These are phyloP conservation scores for Gentiana macrophylla DNA, from an alignment of 257 asterid species.

Conservation along the genomic window DNA sequence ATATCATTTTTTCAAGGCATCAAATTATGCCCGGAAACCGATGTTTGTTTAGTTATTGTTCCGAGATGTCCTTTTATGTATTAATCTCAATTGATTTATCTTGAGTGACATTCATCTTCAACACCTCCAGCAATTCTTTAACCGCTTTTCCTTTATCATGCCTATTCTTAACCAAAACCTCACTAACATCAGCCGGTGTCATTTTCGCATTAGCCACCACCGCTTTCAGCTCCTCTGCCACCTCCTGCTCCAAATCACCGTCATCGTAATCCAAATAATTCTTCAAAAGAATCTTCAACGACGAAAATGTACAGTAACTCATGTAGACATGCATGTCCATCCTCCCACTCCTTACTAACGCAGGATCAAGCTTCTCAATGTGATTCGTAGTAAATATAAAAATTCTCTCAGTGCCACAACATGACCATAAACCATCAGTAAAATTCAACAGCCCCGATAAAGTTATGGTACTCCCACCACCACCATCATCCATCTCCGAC, in stretches of 20 bases:
- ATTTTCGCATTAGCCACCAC: constrained; percentile 52
- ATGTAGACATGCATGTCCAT: constrained; percentile 96
- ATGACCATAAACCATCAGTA: constrained; percentile 93
- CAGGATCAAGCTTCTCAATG: constrained; percentile 89
- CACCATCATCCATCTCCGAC: constrained; percentile 19
- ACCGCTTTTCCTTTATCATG: constrained; percentile 47
- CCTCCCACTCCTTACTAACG: constrained; percentile 79
- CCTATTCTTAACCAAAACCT: constrained; percentile 68
- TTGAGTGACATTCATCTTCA: constrained; percentile 36
- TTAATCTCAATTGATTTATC: not conserved
- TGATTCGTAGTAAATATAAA: constrained; percentile 92
- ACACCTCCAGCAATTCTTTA: constrained; percentile 36
- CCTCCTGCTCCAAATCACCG: constrained; percentile 24
- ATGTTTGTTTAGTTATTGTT: too few relatives aligned
- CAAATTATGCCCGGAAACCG: too few relatives aligned
- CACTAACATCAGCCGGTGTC: constrained; percentile 95
- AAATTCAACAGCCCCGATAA: constrained; percentile 83
- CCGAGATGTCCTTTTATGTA: not conserved
- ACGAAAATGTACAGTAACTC: constrained; percentile 60
- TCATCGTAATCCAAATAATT: constrained; percentile 57
- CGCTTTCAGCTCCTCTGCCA: constrained; percentile 27
- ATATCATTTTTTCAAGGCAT: too few relatives aligned
- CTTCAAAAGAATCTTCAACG: constrained; percentile 58
- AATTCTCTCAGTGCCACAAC: constrained; percentile 92
- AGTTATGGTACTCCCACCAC: constrained; percentile 51